phyloP scores from a whole-genome alignment of 2,329 filamentous ascomycete genomes.

The Emmonsiellopsis sp. region DNA sequence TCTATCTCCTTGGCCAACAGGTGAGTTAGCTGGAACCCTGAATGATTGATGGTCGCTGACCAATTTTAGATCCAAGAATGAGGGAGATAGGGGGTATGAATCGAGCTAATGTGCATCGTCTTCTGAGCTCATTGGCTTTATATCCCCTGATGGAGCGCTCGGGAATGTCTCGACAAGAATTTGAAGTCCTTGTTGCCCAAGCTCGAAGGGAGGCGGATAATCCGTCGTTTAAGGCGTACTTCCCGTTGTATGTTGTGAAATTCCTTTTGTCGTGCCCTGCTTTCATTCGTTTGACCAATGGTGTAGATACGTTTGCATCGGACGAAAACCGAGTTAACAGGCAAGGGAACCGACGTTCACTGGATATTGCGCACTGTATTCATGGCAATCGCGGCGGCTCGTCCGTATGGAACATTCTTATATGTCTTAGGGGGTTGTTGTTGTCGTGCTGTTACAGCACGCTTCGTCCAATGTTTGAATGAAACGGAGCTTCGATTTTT shows the following conservation, averaged over 20 bases:
- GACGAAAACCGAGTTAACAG: slow-evolving; percentile 24
- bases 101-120: slow-evolving; percentile 25
- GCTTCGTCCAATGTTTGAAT: too few species aligned
- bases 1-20: slow-evolving; percentile 59
- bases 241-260: slow-evolving; percentile 32
- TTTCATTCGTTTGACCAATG: slow-evolving; percentile 13
- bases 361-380: neutral
- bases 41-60: slow-evolving; percentile 15
- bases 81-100: slow-evolving; percentile 35
- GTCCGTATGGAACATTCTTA: too few species aligned
- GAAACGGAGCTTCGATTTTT: too few species aligned
- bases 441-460: too few species aligned
- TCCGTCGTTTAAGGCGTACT: slow-evolving; percentile 33
- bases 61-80: slow-evolving; percentile 30
- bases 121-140: slow-evolving; percentile 33
- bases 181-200: slow-evolving; percentile 27
- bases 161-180: slow-evolving; percentile 31
- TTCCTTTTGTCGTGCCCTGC: neutral
- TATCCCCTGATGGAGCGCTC: slow-evolving; percentile 37
- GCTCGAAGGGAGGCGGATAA: slow-evolving; percentile 32
- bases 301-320: slow-evolving; percentile 34
- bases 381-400: too few species aligned
- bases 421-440: too few species aligned
- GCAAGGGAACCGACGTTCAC: neutral
- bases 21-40: slow-evolving; percentile 36